phyloP scores from a whole-genome alignment of 106 monocot species.

The Xerophyta viscosa region DNA sequence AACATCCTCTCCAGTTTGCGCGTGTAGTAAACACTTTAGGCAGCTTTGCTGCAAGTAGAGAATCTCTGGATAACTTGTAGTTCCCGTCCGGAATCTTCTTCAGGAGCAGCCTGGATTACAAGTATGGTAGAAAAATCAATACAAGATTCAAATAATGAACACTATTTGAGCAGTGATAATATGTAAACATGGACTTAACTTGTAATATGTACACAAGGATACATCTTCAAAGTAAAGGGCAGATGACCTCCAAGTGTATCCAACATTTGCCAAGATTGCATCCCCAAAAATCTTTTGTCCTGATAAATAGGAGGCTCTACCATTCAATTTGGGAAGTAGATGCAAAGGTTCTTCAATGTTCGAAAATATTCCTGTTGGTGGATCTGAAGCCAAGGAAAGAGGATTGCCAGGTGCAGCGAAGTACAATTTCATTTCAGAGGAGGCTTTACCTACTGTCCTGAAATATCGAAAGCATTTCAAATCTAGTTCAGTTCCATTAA shows the following conservation, averaged over 20 bases:
- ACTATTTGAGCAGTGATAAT: not conserved
- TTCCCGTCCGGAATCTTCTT: slow-evolving; percentile 66
- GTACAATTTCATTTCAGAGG: slow-evolving; percentile 84
- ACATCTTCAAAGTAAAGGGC: slow-evolving; percentile 68
- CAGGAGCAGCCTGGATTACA: slow-evolving; percentile 54
- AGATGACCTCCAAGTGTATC: slow-evolving; percentile 72
- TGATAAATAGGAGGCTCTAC: slow-evolving; percentile 65
- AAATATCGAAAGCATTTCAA: slow-evolving; percentile 5
- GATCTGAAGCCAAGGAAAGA: slow-evolving; percentile 12
- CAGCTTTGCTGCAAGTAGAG: slow-evolving; percentile 69
- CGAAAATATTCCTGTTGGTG: slow-evolving; percentile 11
- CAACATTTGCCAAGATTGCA: slow-evolving; percentile 77
- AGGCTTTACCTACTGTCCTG: slow-evolving; percentile 85
- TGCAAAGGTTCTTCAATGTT: slow-evolving; percentile 11
- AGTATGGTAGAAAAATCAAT: not conserved
- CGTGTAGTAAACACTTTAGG: slow-evolving; percentile 56
- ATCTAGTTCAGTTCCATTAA: not conserved
- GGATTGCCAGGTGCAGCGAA: slow-evolving; percentile 33
- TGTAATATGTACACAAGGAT: slow-evolving; percentile 65
- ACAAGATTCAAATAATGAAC: not conserved
- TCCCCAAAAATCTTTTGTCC: slow-evolving; percentile 89
- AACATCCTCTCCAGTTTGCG: slow-evolving; percentile 70
- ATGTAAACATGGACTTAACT: slow-evolving; percentile 18
- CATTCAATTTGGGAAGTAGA: slow-evolving; percentile 26
- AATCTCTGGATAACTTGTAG: slow-evolving; percentile 73